Evolutionary conservation across 768 basidiomycete genomes (phyloP).

Genomic region (Auricularia auricula-judae): DNA sequence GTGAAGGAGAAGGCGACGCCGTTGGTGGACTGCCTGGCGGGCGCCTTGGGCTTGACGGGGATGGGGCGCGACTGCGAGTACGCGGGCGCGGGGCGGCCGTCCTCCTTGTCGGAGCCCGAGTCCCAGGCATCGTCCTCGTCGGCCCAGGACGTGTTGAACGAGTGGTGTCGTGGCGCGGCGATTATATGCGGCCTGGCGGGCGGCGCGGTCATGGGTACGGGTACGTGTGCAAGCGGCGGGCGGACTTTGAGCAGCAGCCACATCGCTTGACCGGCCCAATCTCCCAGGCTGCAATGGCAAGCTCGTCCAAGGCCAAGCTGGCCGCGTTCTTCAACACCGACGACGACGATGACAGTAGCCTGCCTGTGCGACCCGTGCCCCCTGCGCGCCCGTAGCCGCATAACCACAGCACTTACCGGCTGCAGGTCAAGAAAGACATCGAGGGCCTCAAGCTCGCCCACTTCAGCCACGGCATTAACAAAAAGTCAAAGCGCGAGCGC

Average conservation of each 20-base stretch:
- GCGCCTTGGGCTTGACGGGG: conserved; percentile 28
- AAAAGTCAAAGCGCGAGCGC: conserved; percentile 81
- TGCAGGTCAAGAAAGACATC: conserved; percentile 58
- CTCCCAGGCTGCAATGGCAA: neutral
- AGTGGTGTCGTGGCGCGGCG: neutral
- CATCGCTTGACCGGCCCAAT: neutral
- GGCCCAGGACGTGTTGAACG: neutral
- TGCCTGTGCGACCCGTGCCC: conserved; percentile 85
- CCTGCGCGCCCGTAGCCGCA: conserved; percentile 44
- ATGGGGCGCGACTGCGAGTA: conserved; percentile 36
- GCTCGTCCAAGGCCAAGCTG: conserved; percentile 38
- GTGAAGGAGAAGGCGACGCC: conserved; percentile 70
- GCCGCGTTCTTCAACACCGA: conserved; percentile 79
- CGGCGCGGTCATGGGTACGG: neutral
- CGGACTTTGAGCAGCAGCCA: neutral
- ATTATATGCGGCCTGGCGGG: neutral
- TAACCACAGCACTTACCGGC: conserved; percentile 26
- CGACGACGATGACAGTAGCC: conserved; percentile 67
- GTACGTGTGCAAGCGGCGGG: neutral
- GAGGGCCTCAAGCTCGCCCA: conserved; percentile 80
- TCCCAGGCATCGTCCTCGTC: conserved; percentile 82
- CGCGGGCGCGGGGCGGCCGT: conserved; percentile 15
- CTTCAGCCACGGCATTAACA: conserved; percentile 49
- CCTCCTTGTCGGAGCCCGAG: conserved; percentile 38
- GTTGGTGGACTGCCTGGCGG: conserved; percentile 35